A percentile compares a stretch with the other conserved stretches of the same genome.
Conservation (phyloP, 2,329 filamentous ascomycete genomes). For the Pseudogymnoascus sp. region DNA sequence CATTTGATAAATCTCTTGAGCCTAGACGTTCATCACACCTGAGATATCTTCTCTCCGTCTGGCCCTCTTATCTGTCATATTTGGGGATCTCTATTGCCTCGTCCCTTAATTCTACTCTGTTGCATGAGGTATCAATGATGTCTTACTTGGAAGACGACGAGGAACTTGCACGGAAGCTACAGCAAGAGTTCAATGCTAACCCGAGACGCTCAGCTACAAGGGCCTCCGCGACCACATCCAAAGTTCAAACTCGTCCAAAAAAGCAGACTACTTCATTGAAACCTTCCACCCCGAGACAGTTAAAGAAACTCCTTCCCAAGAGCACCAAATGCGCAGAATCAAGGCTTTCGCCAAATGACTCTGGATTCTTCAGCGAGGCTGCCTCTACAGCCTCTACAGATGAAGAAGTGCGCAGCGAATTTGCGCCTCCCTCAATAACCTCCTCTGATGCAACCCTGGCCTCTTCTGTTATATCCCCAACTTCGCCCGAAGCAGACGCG, state of each 20-base stretch:
- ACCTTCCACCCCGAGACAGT: not conserved
- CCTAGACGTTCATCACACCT: not conserved
- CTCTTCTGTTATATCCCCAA: not conserved
- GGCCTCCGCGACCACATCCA: not conserved
- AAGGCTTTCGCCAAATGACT: not conserved
- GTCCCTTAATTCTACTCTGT: not conserved
- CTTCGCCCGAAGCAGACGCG: not conserved
- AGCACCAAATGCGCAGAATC: not conserved
- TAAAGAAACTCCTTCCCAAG: not conserved
- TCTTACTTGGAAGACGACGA: not conserved
- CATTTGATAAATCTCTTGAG: not conserved
- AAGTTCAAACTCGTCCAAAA: not conserved
- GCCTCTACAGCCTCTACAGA: not conserved
- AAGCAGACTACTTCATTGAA: not conserved
- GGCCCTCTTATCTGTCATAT: not conserved
- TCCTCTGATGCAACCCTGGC: not conserved
- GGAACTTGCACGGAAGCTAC: not conserved
- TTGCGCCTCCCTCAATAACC: not conserved
- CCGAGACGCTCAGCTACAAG: conserved; percentile 3
- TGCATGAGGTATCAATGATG: not conserved
- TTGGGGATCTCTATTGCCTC: not conserved
- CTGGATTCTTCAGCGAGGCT: not conserved
- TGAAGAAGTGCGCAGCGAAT: not conserved
- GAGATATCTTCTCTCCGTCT: not conserved
- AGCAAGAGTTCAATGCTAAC: not conserved